Base-by-base conservation (phyloP, 2,329 filamentous ascomycete species). In the Blumeria hordei region DNA sequence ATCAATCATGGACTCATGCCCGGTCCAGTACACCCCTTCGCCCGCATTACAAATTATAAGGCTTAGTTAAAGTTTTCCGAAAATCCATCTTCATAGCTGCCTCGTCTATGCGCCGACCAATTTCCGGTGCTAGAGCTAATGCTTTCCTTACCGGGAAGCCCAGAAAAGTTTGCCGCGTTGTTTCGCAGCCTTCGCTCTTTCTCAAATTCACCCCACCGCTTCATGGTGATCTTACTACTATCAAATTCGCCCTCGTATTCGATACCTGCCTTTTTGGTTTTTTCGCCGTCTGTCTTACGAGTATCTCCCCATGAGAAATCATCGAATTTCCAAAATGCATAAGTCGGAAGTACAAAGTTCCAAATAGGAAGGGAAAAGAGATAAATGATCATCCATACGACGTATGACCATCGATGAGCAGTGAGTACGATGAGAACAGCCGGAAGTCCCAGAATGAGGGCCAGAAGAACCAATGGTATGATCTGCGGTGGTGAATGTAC, bases 221-320 rank as follows among this genome's bases (percentile, higher is more conserved):
- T 95, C 92, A 98, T 98, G 39, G 90, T 95, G 67, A 98, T 98
- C 77, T 95, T 94, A 69, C 83, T 93, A 68, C 85, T 93, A 69
- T 98, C 93, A 64, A 98, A 98, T 69, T 96, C 92, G 59, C 92
- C 92, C 69, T 95, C 87, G 59, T 83, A 83, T 64, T 90, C 88
- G 59, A 88, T 80, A 35, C 86, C 85, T 2, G 77, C 85, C 70
- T 90, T 92, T 73, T 90, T 88, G 12, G 78, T 82, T 71, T 84
- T 86, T 65, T 94, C 90, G 33, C 88, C 88, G 0, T 82, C 85
- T 43, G 90, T 94, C 77, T 96, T 94, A 58, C 92, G 80, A 55
- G 92, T 98, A 60, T 98, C 93, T 64, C 92, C 92, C 92, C 92
- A 98, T 56, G 85, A 94, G 74, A 98, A 98, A 72, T 98, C 92